Evolutionary conservation across 768 basidiomycete genomes (phyloP), one percentile per base, ranked within the genome.

Genomic region (Polyporus arcularius): DNA sequence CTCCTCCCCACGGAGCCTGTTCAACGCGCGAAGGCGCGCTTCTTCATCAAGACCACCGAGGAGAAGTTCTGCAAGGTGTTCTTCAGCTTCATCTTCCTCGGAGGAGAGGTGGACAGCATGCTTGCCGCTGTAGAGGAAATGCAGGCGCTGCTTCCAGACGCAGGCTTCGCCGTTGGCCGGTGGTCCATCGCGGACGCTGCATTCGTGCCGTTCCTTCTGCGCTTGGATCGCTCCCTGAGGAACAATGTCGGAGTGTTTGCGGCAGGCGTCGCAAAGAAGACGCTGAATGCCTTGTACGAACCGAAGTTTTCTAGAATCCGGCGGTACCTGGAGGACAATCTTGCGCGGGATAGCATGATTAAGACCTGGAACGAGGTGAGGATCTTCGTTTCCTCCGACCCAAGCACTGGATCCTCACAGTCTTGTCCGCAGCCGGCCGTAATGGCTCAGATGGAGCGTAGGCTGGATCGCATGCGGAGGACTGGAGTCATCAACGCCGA

Each of bases 121-220:
- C 65, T 82, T 16, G 61, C 65, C 4, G 81, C 72, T 0, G 66
- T 85, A 41, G 80, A 84, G 49, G 70, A 70, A 16, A 63, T 85
- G 28, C 86, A 88, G 68, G 66, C 60, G 4, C 72, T 82, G 26
- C 74, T 90, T 21, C 80, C 83, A 0, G 65, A 68, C 4, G 74
- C 79, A 38, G 82, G 80, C 18, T 85, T 74, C 46, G 83, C 65
- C 3, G 55, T 74, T 10, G 77, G 75, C 4, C 68, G 72, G 18
- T 89, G 78, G 68, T 84, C 80, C 16, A 82, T 83, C 53, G 88
- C 87, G 6, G 89, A 89, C 63, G 81, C 82, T 4, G 81, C 85
- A 0, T 66, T 87, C 18, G 73, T 79, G 2, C 85, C 88, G 0
- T 84, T 88, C 77, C 65, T 87, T 10, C 82, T 78, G 16, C 76